Evolutionary conservation across 2,329 filamentous ascomycete species (phyloP).

Genomic region (Trichoderma sp.): DNA sequence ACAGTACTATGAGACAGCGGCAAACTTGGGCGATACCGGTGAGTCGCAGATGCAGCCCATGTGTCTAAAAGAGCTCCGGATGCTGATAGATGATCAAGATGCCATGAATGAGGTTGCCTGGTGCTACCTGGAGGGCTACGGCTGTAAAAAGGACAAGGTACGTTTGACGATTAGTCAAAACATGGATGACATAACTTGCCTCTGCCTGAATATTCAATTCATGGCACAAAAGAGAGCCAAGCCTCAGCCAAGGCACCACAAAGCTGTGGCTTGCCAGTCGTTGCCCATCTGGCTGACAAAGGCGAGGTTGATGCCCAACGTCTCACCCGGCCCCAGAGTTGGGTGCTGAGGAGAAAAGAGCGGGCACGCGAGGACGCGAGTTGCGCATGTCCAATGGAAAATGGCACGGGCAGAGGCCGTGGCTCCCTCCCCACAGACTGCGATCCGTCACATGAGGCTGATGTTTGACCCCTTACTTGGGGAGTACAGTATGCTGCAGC

Average conservation of each 20-base stretch:
- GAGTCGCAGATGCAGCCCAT: conserved; percentile 31
- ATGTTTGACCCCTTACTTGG: conserved; percentile 27
- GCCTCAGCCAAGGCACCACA: conserved; percentile 9
- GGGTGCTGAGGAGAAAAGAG: conserved; percentile 40
- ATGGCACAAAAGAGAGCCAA: neutral
- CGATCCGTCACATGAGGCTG: conserved; percentile 48
- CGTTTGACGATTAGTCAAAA: conserved; percentile 37
- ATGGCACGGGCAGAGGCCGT: neutral
- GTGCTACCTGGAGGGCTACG: conserved; percentile 97
- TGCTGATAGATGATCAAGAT: conserved; percentile 48
- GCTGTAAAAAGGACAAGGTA: conserved; percentile 98
- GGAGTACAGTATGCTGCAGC: conserved; percentile 67
- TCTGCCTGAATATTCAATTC: neutral
- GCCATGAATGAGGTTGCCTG: conserved; percentile 96
- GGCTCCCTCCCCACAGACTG: neutral
- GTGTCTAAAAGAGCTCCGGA: neutral
- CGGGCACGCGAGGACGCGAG: neutral
- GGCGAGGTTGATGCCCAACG: conserved; percentile 22
- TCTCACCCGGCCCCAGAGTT: conserved; percentile 27
- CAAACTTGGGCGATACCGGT: conserved; percentile 88
- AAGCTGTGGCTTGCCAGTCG: conserved; percentile 18
- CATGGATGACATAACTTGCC: neutral
- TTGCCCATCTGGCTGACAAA: conserved; percentile 5
- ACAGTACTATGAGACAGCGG: conserved; percentile 95
- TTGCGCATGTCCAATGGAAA: conserved; percentile 12